Percentiles rank a stretch among this genome's conserved stretches.
These are phyloP conservation scores for Citrus hindsii DNA, from an alignment of 345 rosid genomes.

Conservation along the genomic window DNA sequence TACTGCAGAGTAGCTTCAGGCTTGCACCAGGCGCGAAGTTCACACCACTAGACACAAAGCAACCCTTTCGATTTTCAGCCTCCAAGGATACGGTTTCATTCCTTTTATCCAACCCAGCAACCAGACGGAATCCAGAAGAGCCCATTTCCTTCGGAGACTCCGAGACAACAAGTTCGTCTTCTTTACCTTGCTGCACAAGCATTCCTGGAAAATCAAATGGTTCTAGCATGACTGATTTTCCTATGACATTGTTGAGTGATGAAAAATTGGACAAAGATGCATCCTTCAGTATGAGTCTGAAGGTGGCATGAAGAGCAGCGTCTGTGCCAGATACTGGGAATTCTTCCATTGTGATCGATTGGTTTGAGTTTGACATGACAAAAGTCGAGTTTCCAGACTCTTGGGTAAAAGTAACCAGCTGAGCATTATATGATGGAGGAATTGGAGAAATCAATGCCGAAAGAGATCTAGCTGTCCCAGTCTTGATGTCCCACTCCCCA, in stretches of 20 bases:
- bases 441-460: conserved; percentile 55
- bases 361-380: conserved; percentile 53
- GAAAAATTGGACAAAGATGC: neutral
- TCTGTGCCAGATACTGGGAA: conserved; percentile 51
- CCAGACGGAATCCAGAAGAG: conserved; percentile 43
- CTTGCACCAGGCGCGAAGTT: neutral
- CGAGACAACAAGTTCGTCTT: conserved; percentile 28
- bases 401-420: conserved; percentile 63
- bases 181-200: conserved; percentile 27
- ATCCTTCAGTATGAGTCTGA: conserved; percentile 31
- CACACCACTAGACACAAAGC: conserved; percentile 42
- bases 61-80: conserved; percentile 41
- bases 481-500: conserved; percentile 64
- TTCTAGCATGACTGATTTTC: no score
- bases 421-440: conserved; percentile 42
- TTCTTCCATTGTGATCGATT: conserved; percentile 54
- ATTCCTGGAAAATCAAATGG: no score
- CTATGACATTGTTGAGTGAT: no score
- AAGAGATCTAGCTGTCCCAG: conserved; percentile 34
- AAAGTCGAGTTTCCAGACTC: conserved; percentile 37
- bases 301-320: conserved; percentile 54
- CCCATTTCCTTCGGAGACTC: conserved; percentile 17
- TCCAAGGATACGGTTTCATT: conserved; percentile 51
- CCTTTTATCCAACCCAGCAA: conserved; percentile 61
- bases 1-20: conserved; percentile 39